Percentiles rank a stretch among this genome's conserved stretches.
Evolutionary conservation across 192 early-diverging fungal genomes (phyloP).

Genomic region (Dissophora ornata): DNA sequence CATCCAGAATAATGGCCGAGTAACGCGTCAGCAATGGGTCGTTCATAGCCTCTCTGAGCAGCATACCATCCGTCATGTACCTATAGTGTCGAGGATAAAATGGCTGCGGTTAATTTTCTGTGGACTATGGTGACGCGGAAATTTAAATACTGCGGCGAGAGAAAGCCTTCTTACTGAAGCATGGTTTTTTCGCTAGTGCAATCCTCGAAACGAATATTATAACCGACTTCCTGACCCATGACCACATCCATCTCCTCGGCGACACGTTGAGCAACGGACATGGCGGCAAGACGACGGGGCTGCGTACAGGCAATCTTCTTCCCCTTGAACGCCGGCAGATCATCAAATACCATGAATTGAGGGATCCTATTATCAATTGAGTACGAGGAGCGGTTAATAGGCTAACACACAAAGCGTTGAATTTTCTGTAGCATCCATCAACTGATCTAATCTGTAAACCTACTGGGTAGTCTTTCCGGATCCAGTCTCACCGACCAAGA

Average conservation of each 20-base stretch:
- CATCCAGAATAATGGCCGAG: slow-evolving; percentile 96
- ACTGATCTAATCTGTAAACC: slow-evolving; percentile 13
- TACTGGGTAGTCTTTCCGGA: slow-evolving; percentile 99
- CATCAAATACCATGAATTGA: slow-evolving; percentile 93
- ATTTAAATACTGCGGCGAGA: slow-evolving; percentile 39
- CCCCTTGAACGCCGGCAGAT: slow-evolving; percentile 87
- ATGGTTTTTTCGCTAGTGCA: slow-evolving; percentile 85
- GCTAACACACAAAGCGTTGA: not conserved
- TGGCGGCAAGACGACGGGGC: slow-evolving; percentile 99
- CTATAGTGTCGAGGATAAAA: slow-evolving; percentile 12
- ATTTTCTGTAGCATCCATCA: too few species aligned
- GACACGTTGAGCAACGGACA: slow-evolving; percentile 98
- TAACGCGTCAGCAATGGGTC: slow-evolving; percentile 89
- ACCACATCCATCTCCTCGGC: slow-evolving; percentile 95
- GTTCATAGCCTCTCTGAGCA: slow-evolving; percentile 96
- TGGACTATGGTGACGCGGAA: not conserved
- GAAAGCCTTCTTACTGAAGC: slow-evolving; percentile 71
- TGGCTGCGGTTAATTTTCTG: not conserved
- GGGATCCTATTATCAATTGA: slow-evolving; percentile 76
- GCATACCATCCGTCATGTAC: slow-evolving; percentile 99
- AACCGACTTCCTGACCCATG: slow-evolving; percentile 97
- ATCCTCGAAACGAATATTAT: slow-evolving; percentile 99
- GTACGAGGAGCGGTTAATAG: not conserved
- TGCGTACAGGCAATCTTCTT: slow-evolving; percentile 99
- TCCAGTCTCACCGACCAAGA: slow-evolving; percentile 97